Base-by-base conservation (phyloP, 2,329 filamentous ascomycete species). In the Pleochaeta shiraiana region DNA sequence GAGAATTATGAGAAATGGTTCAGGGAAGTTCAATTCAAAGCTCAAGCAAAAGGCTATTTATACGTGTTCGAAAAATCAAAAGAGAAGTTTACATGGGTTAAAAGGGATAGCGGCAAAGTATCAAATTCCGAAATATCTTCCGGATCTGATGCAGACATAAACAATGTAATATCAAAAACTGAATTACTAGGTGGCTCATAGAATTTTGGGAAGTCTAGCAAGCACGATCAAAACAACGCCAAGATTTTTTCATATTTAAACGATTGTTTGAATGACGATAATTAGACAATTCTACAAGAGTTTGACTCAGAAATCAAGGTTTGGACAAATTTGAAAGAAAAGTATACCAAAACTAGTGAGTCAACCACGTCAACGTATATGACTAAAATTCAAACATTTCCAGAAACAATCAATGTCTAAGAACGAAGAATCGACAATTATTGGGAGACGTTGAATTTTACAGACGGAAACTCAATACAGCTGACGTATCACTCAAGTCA, bases 351-450 rank as follows among this genome's bases (percentile, higher is more conserved):
- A 14, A 62, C 37, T 0, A 62, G n/a, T 19, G 59, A 39, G 14
- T 16, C 19, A 9, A 43, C 59, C 6, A 34, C 31, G 3, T 16
- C 14, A 19, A 43, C 2, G 0, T 37, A 43, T 21, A 39, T 39
- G 33, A 62, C 33, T n/a, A 26, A 21, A 43, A 62, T 62, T 21
- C 59, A 62, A 28, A 62, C 19, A 16, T 62, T 62, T 62, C 47
- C 37, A 12, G 37, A 39, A 11, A 2, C 12, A 39, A 12, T n/a
- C 21, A 12, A 24, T 24, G 19, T 30, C 12, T 30, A 61, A 37
- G 37, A 16, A n/a, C 7, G 11, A n/a, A 31, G 57, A 21, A 61
- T 61, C 14, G 28, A 61, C 12, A 28, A 4, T n/a, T 24, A 11
- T 19, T 61, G 57, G 31, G 30, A 34, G 19, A 21, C 21, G 12